Evolutionary conservation across 176 grass and related monocot genomes (phyloP).

Genomic region (Cymbopogon citratus): DNA sequence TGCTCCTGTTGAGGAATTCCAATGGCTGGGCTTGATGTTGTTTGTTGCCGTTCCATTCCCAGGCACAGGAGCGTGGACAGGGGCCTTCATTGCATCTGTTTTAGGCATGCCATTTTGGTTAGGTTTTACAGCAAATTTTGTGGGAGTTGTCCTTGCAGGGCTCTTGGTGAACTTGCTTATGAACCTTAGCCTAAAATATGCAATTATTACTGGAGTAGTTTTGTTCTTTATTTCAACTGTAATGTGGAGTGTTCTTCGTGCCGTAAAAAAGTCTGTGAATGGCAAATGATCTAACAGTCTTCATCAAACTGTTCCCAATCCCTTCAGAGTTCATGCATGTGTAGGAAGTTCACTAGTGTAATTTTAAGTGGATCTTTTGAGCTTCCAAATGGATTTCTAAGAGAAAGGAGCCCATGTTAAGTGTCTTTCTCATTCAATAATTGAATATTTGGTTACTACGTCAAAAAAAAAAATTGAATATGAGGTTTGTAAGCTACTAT

Average conservation of each 20-base stretch:
- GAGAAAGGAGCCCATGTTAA: background rate
- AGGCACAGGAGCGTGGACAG: constrained; percentile 85
- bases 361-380: background rate
- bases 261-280: constrained; percentile 47
- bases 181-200: constrained; percentile 77
- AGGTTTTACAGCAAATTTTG: constrained; percentile 70
- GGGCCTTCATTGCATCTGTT: constrained; percentile 72
- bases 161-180: constrained; percentile 78
- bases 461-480: too few species aligned
- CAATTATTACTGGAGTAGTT: constrained; percentile 48
- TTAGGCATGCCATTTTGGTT: constrained; percentile 80
- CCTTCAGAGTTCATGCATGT: background rate
- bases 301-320: background rate
- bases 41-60: constrained; percentile 91
- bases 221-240: constrained; percentile 66
- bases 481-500: background rate
- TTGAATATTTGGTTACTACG: background rate
- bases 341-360: background rate
- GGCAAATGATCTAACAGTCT: constrained; percentile 24
- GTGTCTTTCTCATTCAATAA: background rate
- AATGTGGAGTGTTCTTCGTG: constrained; percentile 83
- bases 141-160: constrained; percentile 68
- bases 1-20: constrained; percentile 77
- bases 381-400: background rate
- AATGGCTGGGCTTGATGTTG: constrained; percentile 90